Conservation (phyloP, 805 yeast genomes). For the Saturnispora serradocipensis region DNA sequence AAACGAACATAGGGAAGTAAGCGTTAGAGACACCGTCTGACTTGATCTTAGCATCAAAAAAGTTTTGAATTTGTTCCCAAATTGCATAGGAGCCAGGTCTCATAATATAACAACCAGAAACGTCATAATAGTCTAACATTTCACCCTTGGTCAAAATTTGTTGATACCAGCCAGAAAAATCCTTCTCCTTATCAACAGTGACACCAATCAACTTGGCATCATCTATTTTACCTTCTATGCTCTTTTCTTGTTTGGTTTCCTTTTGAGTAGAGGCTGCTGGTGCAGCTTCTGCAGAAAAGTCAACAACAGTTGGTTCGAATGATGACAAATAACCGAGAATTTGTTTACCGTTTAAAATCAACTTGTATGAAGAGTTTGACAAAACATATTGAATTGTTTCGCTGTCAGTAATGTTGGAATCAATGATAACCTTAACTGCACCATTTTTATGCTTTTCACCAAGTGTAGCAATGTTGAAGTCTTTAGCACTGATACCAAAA, state of each 20-base stretch:
- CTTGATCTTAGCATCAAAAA: conserved; percentile 77
- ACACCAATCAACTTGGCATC: conserved; percentile 93
- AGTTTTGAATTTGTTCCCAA: conserved; percentile 91
- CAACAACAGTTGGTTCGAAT: conserved; percentile 44
- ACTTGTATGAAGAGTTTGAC: conserved; percentile 44
- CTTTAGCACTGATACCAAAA: conserved; percentile 48
- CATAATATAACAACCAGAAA: conserved; percentile 95
- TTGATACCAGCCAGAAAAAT: conserved; percentile 96
- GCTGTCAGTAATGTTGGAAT: conserved; percentile 37
- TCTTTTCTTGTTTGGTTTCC: conserved; percentile 20
- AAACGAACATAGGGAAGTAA: conserved; percentile 98
- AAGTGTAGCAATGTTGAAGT: conserved; percentile 50
- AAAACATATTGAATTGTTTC: conserved; percentile 33
- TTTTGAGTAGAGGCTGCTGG: conserved; percentile 28
- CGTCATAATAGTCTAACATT: conserved; percentile 97
- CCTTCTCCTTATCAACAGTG: conserved; percentile 85
- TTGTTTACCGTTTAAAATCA: conserved; percentile 38
- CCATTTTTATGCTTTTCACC: conserved; percentile 37
- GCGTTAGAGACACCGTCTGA: conserved; percentile 87
- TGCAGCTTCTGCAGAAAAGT: conserved; percentile 39
- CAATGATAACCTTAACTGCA: conserved; percentile 53
- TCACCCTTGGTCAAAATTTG: conserved; percentile 95
- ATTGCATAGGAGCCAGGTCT: conserved; percentile 91
- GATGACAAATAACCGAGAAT: conserved; percentile 41
- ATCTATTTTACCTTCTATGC: conserved; percentile 47